Evolutionary conservation across 2,329 filamentous ascomycete species (phyloP).

Genomic region (Corinectria fuckeliana): DNA sequence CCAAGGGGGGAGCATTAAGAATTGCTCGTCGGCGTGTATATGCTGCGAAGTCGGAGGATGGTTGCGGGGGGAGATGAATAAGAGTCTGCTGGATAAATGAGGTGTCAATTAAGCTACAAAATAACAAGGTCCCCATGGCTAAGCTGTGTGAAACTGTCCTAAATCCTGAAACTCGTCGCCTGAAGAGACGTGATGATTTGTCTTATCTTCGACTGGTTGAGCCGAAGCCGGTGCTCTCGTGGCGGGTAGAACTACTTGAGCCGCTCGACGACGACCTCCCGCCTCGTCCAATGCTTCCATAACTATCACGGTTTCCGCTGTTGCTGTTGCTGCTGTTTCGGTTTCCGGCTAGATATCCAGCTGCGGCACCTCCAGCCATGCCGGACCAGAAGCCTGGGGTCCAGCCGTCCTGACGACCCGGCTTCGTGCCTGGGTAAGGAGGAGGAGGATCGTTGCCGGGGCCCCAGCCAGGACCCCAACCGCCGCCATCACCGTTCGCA

Average conservation of each 20-base stretch:
- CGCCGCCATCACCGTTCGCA: conserved; percentile 46
- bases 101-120: conserved; percentile 31
- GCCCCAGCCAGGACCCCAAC: conserved; percentile 47
- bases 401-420: conserved; percentile 58
- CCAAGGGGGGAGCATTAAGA: conserved; percentile 14
- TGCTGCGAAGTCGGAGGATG: conserved; percentile 29
- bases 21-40: conserved; percentile 32
- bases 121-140: not conserved
- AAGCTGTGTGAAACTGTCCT: not conserved
- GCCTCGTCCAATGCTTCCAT: conserved; percentile 45
- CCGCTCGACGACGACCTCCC: conserved; percentile 45
- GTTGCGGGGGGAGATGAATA: conserved; percentile 22
- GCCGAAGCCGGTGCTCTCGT: conserved; percentile 76
- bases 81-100: conserved; percentile 38
- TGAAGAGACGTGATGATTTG: not conserved
- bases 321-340: conserved; percentile 47
- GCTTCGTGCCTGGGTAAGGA: conserved; percentile 49
- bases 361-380: conserved; percentile 70
- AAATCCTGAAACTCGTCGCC: not conserved
- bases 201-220: conserved; percentile 67
- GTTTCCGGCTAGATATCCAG: conserved; percentile 68
- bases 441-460: conserved; percentile 61
- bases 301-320: conserved; percentile 37
- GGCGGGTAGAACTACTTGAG: conserved; percentile 52
- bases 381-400: conserved; percentile 79